Evolutionary conservation across 2,329 filamentous ascomycete genomes (phyloP).

Genomic region (Fusarium sp.): DNA sequence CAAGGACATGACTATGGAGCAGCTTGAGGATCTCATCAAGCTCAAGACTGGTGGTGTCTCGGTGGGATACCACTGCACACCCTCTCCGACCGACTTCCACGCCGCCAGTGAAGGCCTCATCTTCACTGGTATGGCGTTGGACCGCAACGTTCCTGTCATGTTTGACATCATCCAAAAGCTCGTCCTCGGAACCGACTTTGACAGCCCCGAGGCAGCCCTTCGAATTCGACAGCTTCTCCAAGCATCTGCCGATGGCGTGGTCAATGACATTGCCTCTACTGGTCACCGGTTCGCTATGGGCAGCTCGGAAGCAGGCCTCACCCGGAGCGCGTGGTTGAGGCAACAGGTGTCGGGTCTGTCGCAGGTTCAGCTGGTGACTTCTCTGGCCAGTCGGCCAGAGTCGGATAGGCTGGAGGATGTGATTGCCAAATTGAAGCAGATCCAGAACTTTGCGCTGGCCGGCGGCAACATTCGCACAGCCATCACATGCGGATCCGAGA

Average conservation of each 20-base stretch:
- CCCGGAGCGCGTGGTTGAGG: constrained; percentile 75
- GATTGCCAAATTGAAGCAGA: constrained; percentile 84
- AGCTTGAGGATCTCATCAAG: constrained; percentile 95
- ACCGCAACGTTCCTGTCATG: constrained; percentile 92
- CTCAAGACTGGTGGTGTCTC: constrained; percentile 93
- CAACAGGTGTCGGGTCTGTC: constrained; percentile 93
- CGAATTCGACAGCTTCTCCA: constrained; percentile 90
- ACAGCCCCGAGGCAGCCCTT: constrained; percentile 80
- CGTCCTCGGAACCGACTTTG: constrained; percentile 89
- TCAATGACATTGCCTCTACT: constrained; percentile 91
- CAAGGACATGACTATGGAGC: constrained; percentile 87
- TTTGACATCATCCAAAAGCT: constrained; percentile 85
- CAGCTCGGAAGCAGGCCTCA: constrained; percentile 84
- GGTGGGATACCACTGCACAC: constrained; percentile 84
- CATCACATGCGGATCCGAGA: constrained; percentile 86
- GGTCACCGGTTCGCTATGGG: constrained; percentile 89
- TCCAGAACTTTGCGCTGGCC: constrained; percentile 82
- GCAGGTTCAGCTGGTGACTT: constrained; percentile 86
- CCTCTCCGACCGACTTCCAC: constrained; percentile 78
- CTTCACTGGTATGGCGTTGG: constrained; percentile 87
- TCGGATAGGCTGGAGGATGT: constrained; percentile 79
- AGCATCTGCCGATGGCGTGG: constrained; percentile 86
- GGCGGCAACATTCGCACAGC: constrained; percentile 79
- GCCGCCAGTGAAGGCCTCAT: constrained; percentile 83
- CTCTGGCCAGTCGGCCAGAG: constrained; percentile 78